Evolutionary conservation across 2,329 filamentous ascomycete species (phyloP), one percentile per base, ranked within the genome.

Genomic region (Hypoxylon sp.): DNA sequence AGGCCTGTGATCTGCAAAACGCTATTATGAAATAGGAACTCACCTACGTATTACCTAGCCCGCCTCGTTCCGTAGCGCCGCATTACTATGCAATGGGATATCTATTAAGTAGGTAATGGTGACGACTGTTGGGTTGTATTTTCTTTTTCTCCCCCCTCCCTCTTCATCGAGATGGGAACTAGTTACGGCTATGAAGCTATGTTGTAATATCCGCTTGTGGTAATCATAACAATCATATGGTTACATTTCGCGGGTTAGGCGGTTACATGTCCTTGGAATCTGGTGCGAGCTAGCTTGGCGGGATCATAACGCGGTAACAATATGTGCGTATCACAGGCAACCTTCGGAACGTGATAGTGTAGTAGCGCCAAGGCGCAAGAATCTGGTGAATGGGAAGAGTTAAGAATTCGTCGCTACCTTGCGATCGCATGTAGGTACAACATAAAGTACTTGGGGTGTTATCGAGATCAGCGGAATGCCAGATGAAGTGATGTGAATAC

Each of bases 291-390:
- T 44, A 44, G 39, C 39, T 22, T 46, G 46, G 59, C 39, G 46
- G 57, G 69, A 63, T 64, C 63, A 69, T 58, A 63, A 59, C 60
- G 50, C 54, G 62, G 65, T 62, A 51, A 71, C 62, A 55, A 54
- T 46, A 59, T 47, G 48, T 48, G 46, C 59, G 58, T 57, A 67
- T 59, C 26, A 61, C 37, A 57, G 58, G 55, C 60, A 62, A 67
- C 63, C 58, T 52, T 35, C 46, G 44, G 59, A 71, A 71, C 69
- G 66, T 71, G 69, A 71, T 71, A 59, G 57, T 70, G 69, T 71
- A 54, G 69, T 58, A 71, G 53, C 59, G 69, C 69, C 69, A 71
- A 70, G 66, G 53, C 46, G 47, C 39, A 31, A 65, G 39, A 59
- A 54, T 59, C 52, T 53, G 54, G 52, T 39, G 62, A 67, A 59